Conservation (phyloP, 1,284 basidiomycete species). For the Leccinum pachyderme region DNA sequence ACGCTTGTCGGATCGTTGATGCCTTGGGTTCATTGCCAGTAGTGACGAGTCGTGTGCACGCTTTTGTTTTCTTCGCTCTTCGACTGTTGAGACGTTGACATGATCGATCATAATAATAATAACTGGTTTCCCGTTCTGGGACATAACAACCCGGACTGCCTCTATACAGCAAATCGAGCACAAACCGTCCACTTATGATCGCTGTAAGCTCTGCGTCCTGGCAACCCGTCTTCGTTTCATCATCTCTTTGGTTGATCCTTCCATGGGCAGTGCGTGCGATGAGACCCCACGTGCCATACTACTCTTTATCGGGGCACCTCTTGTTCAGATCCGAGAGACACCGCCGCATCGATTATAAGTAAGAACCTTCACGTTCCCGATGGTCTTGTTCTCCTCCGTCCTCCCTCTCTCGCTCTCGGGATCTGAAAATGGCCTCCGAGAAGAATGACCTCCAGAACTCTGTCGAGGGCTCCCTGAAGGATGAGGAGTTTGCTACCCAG, state of each 20-base stretch:
- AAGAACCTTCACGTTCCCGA: not conserved
- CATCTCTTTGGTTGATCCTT: not conserved
- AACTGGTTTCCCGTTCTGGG: not conserved
- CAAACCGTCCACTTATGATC: not conserved
- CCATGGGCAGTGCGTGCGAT: not conserved
- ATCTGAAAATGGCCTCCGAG: slow-evolving; percentile 18
- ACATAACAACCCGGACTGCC: no score
- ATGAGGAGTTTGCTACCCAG: slow-evolving; percentile 19
- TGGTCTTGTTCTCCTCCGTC: not conserved
- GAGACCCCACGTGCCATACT: not conserved
- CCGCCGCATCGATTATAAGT: slow-evolving; percentile 17
- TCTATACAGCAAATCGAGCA: no score
- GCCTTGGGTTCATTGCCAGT: slow-evolving; percentile 29
- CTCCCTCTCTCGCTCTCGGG: not conserved
- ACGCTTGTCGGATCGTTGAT: slow-evolving; percentile 31
- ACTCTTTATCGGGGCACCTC: not conserved
- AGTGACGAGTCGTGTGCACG: not conserved
- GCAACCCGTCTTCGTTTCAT: not conserved
- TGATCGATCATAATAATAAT: not conserved
- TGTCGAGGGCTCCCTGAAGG: slow-evolving; percentile 18
- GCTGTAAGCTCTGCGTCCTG: not conserved
- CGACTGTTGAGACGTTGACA: not conserved
- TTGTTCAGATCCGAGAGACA: slow-evolving; percentile 1
- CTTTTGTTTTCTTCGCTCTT: not conserved
- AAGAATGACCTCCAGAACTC: slow-evolving; percentile 18